Percentiles rank a stretch among this genome's conserved stretches.
Conservation (phyloP, 2,329 filamentous ascomycete genomes). For the Scytalidium sp. region DNA sequence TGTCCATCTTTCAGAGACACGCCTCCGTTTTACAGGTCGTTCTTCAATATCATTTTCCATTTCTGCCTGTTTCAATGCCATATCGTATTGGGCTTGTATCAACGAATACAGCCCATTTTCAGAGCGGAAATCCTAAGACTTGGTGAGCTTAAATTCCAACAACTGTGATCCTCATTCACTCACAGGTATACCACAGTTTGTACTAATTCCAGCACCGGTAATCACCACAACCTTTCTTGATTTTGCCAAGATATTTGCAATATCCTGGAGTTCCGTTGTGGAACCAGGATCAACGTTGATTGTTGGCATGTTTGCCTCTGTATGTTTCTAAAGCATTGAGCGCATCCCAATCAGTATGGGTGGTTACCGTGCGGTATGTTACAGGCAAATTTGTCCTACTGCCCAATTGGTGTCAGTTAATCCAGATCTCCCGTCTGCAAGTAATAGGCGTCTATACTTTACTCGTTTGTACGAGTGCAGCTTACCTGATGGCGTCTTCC, state of each 20-base stretch:
- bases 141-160: constrained; percentile 9
- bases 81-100: constrained; percentile 65
- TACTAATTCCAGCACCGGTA: constrained; percentile 72
- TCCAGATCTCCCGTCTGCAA: too few species aligned
- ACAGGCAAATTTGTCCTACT: neutral
- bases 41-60: constrained; percentile 29
- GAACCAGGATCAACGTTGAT: constrained; percentile 22
- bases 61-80: constrained; percentile 34
- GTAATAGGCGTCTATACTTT: too few species aligned
- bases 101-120: constrained; percentile 71
- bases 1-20: constrained; percentile 21
- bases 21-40: constrained; percentile 27
- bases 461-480: too few species aligned
- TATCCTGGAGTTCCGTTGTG: constrained; percentile 48
- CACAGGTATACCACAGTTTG: constrained; percentile 73
- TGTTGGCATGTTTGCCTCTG: constrained; percentile 24
- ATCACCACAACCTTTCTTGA: constrained; percentile 69
- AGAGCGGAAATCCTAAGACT: constrained; percentile 64
- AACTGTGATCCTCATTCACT: constrained; percentile 20
- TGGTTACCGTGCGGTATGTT: neutral
- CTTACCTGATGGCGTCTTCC: too few species aligned
- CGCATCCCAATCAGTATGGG: neutral
- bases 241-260: constrained; percentile 62
- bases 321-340: neutral
- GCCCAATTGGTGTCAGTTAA: too few species aligned